These are phyloP conservation scores for Closterium sp. DNA, from an alignment of 139 green algal species.

Conservation along the genomic window DNA sequence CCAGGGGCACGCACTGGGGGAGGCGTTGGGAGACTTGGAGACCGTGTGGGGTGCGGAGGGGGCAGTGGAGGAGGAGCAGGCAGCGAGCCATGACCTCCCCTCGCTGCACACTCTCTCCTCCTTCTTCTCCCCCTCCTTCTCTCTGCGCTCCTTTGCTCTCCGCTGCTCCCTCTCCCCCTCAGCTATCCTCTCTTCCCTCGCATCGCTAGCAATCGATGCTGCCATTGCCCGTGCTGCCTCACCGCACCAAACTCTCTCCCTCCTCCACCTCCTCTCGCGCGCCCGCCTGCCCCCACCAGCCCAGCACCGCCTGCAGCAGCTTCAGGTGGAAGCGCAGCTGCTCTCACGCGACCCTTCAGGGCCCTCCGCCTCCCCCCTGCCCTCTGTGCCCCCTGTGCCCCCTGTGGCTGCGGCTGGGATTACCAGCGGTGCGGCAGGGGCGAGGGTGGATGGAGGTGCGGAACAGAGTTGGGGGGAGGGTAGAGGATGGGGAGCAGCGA, in stretches of 20 bases:
- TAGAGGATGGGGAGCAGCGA: not conserved
- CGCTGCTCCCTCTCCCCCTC: not conserved
- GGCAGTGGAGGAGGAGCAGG: not conserved
- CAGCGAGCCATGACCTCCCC: not conserved
- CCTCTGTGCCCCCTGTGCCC: not conserved
- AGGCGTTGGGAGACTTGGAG: not conserved
- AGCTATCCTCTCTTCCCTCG: not conserved
- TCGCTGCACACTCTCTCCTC: not conserved
- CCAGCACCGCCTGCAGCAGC: not conserved
- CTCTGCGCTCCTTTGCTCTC: not conserved
- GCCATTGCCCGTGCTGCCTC: not conserved
- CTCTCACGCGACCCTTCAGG: not conserved
- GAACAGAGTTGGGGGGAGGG: not conserved
- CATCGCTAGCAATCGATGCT: not conserved
- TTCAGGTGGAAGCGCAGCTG: not conserved
- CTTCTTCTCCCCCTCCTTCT: not conserved
- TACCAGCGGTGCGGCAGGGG: not conserved
- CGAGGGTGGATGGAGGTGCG: not conserved
- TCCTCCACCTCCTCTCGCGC: not conserved
- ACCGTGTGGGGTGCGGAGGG: not conserved
- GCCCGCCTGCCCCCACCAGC: not conserved
- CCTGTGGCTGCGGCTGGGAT: not conserved
- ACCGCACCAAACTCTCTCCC: not conserved
- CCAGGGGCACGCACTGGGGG: not conserved
- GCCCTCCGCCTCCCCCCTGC: not conserved